Base-by-base conservation (phyloP, 352 stramenopile genomes). In the Phytophthora constricta region DNA sequence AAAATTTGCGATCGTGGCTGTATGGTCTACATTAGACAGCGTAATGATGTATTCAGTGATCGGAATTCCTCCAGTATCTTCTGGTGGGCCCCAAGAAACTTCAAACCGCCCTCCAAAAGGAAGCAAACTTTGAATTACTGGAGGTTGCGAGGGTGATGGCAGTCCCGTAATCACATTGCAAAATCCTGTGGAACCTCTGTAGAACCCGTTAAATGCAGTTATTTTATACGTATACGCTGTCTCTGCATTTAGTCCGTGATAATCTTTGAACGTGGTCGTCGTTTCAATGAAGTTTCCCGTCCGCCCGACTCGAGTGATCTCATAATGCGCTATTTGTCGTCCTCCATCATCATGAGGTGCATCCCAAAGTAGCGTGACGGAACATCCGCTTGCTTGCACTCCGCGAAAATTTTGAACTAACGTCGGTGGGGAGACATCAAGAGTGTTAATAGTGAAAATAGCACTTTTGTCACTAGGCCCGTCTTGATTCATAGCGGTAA, bases 401-500 rank as follows among this genome's bases (percentile, higher is more conserved):
- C 54, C 23, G 2, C 27, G 57, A 0, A 77, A 43, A 23, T 71
- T 64, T 20, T 61, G 50, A 8, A 90, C 64, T 19, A 17, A 9
- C 2, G 46, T 62, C 3, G 79, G 77, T 16, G 43, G 17, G 0
- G 80, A 77, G 39, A 28, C 65, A 3, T 19, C 13, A 9, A 31
- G 28, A 1, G 80, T 87, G 0, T 51, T 51, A 1, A 54, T 43
- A 8, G 51, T 61, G n/a, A 72, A 22, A 22, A 74, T 25, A 0
- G 9, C 22, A 33, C 78, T 91, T 31, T 46, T 62, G 13, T 68
- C 39, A 5, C 82, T 77, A 0, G 62, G 25, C 23, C 80, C 82
- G n/a, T 90, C 69, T 60, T 70, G 26, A 64, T 93, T 93, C 10
- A 68, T 31, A 2, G 76, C 84, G 9, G 62, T 79, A 20, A 90